These are phyloP conservation scores for Lactuca saligna DNA, from an alignment of 129 eudicot species.

Conservation along the genomic window DNA sequence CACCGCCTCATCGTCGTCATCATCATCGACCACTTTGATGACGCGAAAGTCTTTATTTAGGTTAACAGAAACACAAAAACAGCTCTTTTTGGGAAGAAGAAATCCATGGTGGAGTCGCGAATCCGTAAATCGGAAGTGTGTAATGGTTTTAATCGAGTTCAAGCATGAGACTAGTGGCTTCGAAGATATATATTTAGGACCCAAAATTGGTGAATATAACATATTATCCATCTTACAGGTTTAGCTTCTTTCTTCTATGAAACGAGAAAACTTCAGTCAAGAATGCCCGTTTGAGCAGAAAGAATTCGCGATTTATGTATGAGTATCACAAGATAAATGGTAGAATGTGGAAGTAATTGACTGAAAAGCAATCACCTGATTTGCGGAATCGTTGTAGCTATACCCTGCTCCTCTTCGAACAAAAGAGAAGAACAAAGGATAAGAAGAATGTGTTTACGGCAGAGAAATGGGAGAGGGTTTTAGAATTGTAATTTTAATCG, in stretches of 20 bases:
- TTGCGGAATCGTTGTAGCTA: not conserved
- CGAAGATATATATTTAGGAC: constrained; percentile 19
- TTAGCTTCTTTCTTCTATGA: constrained; percentile 13
- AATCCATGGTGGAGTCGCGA: constrained; percentile 12
- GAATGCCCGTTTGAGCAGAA: not conserved
- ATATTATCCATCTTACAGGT: constrained; percentile 5
- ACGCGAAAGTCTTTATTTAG: constrained; percentile 38
- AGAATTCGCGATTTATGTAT: not conserved
- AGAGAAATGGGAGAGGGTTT: not conserved
- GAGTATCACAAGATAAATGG: constrained; percentile 7
- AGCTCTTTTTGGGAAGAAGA: constrained; percentile 11
- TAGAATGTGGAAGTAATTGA: not conserved
- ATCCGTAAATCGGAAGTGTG: constrained; percentile 10
- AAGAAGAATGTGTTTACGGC: not conserved
- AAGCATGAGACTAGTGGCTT: constrained; percentile 23
- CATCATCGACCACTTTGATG: constrained; percentile 43
- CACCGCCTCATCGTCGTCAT: constrained; percentile 25
- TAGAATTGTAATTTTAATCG: too few relatives aligned
- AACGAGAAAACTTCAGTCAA: constrained; percentile 11
- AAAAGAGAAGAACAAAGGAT: not conserved
- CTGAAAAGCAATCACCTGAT: not conserved
- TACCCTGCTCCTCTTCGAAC: not conserved
- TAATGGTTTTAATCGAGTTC: constrained; percentile 7
- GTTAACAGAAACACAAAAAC: constrained; percentile 11
- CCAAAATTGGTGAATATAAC: constrained; percentile 18